Base-by-base conservation (phyloP, 306 rosid genomes). In the Corylus americana region DNA sequence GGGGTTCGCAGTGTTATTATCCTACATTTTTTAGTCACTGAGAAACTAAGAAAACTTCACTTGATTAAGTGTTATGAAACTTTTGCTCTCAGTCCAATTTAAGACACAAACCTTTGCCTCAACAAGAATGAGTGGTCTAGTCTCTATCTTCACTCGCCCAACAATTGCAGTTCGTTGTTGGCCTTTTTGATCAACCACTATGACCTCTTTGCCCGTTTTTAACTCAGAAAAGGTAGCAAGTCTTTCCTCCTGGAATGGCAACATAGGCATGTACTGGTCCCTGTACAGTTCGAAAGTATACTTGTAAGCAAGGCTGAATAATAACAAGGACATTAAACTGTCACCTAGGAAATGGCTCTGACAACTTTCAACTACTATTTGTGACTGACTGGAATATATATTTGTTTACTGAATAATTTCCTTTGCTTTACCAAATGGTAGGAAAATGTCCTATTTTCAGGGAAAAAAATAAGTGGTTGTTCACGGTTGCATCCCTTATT, bases 261-360 rank as follows among this genome's bases (percentile, higher is more conserved):
- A 92, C 92, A 80, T 92, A 95, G 72, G 97, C 88, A 79, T 92
- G 98, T 53, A 94, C 91, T 39, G 93, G 92, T 55, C 97, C 96
- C 98, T 94, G 87, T 73, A 27, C 47, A 71, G 55, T 72, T 73
- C 75, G 20, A 47, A 29, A 68, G 63, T 25, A 58, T 17, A 74
- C 50, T 44, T 20, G 39, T 59, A n/a, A 79, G 51, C 71, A 18
- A 51, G 48, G 35, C 42, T 57, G 14, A 17, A 11, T 7, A 71
- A 51, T 29, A 22, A 5, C 44, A 74, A 57, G 48, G n/a, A 31
- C 37, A 55, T 35, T 16, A 68, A 22, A 70, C 59, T 7, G 53
- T 5, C 12, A 39, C 55, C 57, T 17, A 67, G 27, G 49, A 67
- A 42, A 64, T 64, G 48, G 25, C 71, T 37, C 13, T 14, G 71